phyloP scores from a whole-genome alignment of 139 green algal species.

The Spirogloea muscicola region DNA sequence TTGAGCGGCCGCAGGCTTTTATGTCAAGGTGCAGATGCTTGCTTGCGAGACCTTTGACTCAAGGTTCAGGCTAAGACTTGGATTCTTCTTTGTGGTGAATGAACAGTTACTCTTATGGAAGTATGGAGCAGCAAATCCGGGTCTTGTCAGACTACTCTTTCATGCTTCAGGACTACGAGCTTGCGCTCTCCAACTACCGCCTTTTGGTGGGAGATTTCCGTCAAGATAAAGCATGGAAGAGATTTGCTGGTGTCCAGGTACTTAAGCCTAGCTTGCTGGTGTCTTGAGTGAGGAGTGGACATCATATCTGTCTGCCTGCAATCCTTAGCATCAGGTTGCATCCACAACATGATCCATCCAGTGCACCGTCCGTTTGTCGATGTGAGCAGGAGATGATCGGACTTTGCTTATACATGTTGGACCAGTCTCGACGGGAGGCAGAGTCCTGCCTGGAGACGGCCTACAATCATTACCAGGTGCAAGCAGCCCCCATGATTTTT shows the following conservation, averaged over 20 bases:
- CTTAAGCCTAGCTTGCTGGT: too few relatives aligned
- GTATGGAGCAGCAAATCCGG: constrained; percentile 75
- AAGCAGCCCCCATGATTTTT: neutral
- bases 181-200: constrained; percentile 70
- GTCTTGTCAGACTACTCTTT: constrained; percentile 76
- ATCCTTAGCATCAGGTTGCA: too few relatives aligned
- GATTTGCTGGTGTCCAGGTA: constrained; percentile 81
- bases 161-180: constrained; percentile 75
- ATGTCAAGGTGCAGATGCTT: too few relatives aligned
- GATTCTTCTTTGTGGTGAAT: too few relatives aligned
- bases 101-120: constrained; percentile 37
- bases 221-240: constrained; percentile 62
- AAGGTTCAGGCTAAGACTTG: too few relatives aligned
- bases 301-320: too few relatives aligned
- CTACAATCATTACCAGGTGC: constrained; percentile 47
- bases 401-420: constrained; percentile 36
- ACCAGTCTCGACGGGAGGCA: constrained; percentile 32
- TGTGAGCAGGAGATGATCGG: constrained; percentile 43
- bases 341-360: too few relatives aligned
- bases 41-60: too few relatives aligned
- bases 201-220: constrained; percentile 66
- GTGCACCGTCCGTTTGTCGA: neutral
- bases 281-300: too few relatives aligned
- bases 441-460: constrained; percentile 38
- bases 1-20: too few relatives aligned